phyloP scores from a whole-genome alignment of 140 eudicot species.

The Anethum foeniculum region DNA sequence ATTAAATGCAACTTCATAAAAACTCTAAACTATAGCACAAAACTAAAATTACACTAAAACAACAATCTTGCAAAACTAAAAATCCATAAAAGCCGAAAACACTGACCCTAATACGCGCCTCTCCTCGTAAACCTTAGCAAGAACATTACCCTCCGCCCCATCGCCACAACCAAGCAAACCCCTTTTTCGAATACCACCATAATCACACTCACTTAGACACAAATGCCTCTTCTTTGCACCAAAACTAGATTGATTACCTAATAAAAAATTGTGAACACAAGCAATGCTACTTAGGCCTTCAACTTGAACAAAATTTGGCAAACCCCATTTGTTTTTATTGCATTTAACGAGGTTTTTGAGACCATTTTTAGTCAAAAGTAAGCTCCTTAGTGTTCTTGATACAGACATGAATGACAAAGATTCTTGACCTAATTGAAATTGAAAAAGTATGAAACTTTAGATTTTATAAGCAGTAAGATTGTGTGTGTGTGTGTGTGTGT shows the following conservation, averaged over 20 bases:
- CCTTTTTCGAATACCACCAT: constrained; percentile 40
- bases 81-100: background rate
- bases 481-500: background rate
- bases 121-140: constrained; percentile 70
- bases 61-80: background rate
- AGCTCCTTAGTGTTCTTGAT: constrained; percentile 37
- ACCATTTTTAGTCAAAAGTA: constrained; percentile 24
- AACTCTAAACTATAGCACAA: background rate
- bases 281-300: constrained; percentile 45
- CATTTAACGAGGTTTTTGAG: constrained; percentile 19
- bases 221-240: constrained; percentile 14
- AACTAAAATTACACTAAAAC: background rate
- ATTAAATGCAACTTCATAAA: background rate
- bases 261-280: constrained; percentile 11
- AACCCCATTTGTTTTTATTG: constrained; percentile 11
- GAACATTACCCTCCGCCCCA: constrained; percentile 65
- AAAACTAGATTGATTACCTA: constrained; percentile 3
- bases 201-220: background rate
- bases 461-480: background rate
- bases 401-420: constrained; percentile 14
- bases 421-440: background rate
- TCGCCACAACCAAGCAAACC: constrained; percentile 74
- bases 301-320: constrained; percentile 29
- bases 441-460: background rate
- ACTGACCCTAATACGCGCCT: constrained; percentile 60